Evolutionary conservation across 192 early-diverging fungal species (phyloP), one percentile per base, ranked within the genome.

Genomic region (Umbelopsis ramanniana): DNA sequence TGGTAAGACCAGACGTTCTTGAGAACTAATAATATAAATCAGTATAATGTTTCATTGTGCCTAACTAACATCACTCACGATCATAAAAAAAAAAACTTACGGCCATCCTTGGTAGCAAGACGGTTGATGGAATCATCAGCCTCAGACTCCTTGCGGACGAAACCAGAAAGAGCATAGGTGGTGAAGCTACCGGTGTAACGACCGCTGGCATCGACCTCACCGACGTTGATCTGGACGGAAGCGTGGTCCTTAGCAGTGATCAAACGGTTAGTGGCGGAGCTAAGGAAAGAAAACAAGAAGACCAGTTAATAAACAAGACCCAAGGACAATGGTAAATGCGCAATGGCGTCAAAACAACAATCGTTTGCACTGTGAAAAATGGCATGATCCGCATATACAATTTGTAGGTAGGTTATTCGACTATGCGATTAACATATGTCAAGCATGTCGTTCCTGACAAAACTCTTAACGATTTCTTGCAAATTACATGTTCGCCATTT

Each of bases 191-290:
- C 92, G 66, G 86, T 90, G 79, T 86, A 77, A 73, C 84, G 86
- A 73, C 96, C 96, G 60, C 86, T 87, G 68, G 89, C 93, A 79
- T 98, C 91, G 69, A 98, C 95, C 73, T 95, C 94, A 71, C 85
- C 95, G 78, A 98, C 84, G 92, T 95, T 98, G 90, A 99, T 89
- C 86, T 98, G 97, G 85, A 99, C 93, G 40, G 95, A 91, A 66
- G 96, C 92, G 89, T 99, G 97, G 87, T 99, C 97, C 91, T 98
- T 97, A 87, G 97, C 92, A 76, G 87, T 91, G 84, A 99, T 97
- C 70, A 99, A 89, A 81, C 97, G 95, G 87, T 94, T 94, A 80
- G 96, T 99, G 83, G 95, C 96, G 63, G 96, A 96, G 94, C 93
- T 92, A 53, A 43, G 55, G 33, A 23, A 35, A 76, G 50, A 71